Base-by-base conservation (phyloP, 805 yeast species). In the Scheffersomyces coipomensis region DNA sequence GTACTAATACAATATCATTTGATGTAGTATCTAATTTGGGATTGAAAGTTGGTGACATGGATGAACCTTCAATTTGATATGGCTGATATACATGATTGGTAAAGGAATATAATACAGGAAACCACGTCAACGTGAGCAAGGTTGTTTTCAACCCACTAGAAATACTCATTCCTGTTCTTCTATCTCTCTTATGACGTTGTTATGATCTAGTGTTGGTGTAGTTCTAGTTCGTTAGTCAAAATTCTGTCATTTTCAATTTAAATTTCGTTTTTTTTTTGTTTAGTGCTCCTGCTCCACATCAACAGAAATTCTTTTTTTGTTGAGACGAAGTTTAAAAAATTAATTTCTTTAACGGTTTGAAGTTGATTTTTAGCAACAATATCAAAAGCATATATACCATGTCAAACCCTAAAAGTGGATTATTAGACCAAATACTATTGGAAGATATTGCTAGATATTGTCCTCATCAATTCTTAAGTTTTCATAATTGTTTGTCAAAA, bases 31-130 rank as follows among this genome's bases (percentile, higher is more conserved):
- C 61, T 33, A 60, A 72, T 16, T 76, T 77, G 0, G 95, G 91
- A 60, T 90, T 90, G 53, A 89, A 75, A 0, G 96, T 79, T 1
- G 97, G 97, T 37, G 85, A 73, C 98, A 90, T 90, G 18, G 96
- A 87, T 29, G 75, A 62, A 1, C 98, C 98, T 32, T 81, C 76
- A 13, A 89, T 76, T 60, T 79, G 77, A 12, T 87, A 86, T 19
- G 89, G 73, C 62, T 81, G 88, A 37, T 77, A 80, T 9, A 81
- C 80, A 55, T 84, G 86, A 46, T 86, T 88, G 27, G 79, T 76
- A 44, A 83, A 62, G 1, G 86, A 77, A 47, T 83, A 75, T 12
- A 76, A 58, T 33, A 88, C 96, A 0, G 97, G 97, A 21, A 88
- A 61, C 96, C 96, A 89, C 23, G 71, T 58, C 27, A 67, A 42